Evolutionary conservation across 208 protist genomes (phyloP).

Genomic region (Crithidia acanthocephali): DNA sequence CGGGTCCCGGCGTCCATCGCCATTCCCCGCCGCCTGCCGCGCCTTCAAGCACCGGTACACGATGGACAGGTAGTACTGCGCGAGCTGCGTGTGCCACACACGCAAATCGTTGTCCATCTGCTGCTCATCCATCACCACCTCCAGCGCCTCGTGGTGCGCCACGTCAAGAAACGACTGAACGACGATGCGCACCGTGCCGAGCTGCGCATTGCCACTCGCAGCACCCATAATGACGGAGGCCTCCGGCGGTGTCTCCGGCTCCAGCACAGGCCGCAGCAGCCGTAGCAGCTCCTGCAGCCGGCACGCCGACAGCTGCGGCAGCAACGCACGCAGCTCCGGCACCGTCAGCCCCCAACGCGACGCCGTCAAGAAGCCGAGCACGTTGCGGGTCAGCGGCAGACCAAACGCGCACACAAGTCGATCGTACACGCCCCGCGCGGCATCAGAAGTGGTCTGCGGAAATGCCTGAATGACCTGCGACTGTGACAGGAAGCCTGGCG

Average conservation of each 20-base stretch:
- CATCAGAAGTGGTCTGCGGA: conserved; percentile 59
- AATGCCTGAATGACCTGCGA: conserved; percentile 48
- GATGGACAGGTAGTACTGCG: conserved; percentile 53
- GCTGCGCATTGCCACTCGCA: conserved; percentile 43
- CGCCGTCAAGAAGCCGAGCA: conserved; percentile 55
- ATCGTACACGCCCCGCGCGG: conserved; percentile 51
- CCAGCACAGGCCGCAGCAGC: conserved; percentile 64
- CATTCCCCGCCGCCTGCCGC: neutral
- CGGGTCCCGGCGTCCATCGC: neutral
- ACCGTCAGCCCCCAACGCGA: conserved; percentile 74
- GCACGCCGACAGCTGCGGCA: conserved; percentile 43
- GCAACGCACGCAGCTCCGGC: conserved; percentile 58
- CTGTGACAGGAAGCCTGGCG: conserved; percentile 52
- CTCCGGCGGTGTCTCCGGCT: conserved; percentile 19
- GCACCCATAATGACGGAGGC: conserved; percentile 26
- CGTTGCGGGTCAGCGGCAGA: conserved; percentile 41
- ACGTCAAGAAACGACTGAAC: conserved; percentile 54
- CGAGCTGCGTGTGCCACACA: conserved; percentile 65
- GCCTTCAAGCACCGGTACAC: conserved; percentile 34
- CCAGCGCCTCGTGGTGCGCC: conserved; percentile 21
- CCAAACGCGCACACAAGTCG: conserved; percentile 51
- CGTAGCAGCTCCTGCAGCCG: conserved; percentile 76
- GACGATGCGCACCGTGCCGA: conserved; percentile 43
- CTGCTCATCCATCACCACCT: conserved; percentile 25
- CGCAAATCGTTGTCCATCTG: conserved; percentile 45